These are phyloP conservation scores for Setomelanomma holmii DNA, from an alignment of 2,329 filamentous ascomycete genomes.

Conservation along the genomic window DNA sequence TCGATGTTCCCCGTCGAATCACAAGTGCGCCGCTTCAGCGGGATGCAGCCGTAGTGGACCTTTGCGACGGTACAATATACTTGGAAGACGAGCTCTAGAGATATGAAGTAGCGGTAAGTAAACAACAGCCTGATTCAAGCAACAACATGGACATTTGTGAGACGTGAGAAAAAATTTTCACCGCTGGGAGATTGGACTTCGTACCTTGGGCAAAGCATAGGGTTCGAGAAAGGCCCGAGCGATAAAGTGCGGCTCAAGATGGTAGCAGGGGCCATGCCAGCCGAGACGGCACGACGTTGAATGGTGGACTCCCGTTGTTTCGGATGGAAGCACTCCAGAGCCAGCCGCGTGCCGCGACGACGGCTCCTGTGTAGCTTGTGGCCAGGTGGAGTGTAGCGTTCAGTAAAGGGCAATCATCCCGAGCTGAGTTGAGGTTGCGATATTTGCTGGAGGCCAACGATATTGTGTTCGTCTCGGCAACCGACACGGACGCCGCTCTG, in stretches of 20 bases:
- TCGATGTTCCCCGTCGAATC: constrained; percentile 41
- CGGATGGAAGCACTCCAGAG: constrained; percentile 25
- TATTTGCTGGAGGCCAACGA: constrained; percentile 13
- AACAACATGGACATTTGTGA: constrained; percentile 36
- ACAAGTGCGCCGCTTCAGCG: constrained; percentile 30
- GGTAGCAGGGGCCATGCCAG: constrained; percentile 33
- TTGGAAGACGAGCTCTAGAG: constrained; percentile 21
- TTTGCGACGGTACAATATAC: constrained; percentile 24
- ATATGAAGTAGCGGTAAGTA: constrained; percentile 45
- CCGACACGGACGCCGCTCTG: constrained; percentile 28
- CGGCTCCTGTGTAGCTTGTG: constrained; percentile 27
- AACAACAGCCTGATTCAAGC: constrained; percentile 34
- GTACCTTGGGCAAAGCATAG: constrained; percentile 29
- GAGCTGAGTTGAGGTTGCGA: constrained; percentile 19
- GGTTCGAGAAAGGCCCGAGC: constrained; percentile 39
- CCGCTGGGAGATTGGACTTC: constrained; percentile 44
- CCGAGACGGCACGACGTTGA: constrained; percentile 41
- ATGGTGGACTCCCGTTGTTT: constrained; percentile 36
- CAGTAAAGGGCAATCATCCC: constrained; percentile 15
- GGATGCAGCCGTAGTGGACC: constrained; percentile 40
- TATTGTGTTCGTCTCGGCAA: constrained; percentile 20
- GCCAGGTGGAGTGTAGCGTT: constrained; percentile 20
- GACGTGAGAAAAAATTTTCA: constrained; percentile 44
- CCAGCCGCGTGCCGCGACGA: constrained; percentile 36
- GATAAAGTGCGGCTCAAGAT: constrained; percentile 44